A percentile compares a stretch with the other conserved stretches of the same genome.
Evolutionary conservation across 495 filamentous ascomycete genomes (phyloP).

Genomic region (Bathelium albidoporum): DNA sequence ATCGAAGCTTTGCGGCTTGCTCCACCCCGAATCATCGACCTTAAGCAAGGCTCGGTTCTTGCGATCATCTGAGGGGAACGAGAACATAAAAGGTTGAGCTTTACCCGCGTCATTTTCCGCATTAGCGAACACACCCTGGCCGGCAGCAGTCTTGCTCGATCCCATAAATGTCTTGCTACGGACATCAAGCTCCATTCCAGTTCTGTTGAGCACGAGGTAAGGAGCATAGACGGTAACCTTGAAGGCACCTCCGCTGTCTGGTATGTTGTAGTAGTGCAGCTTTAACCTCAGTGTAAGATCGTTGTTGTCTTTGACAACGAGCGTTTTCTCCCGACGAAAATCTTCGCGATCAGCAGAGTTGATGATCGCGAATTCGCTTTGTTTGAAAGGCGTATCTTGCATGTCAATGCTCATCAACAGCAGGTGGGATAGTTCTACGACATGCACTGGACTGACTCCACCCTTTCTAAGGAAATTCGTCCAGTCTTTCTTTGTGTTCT

Average conservation of each 20-base stretch:
- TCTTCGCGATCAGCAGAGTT: constrained; percentile 83
- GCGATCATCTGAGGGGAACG: constrained; percentile 73
- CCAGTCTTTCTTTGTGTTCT: constrained; percentile 96
- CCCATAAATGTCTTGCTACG: constrained; percentile 82
- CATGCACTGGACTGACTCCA: constrained; percentile 91
- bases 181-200: constrained; percentile 78
- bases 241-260: constrained; percentile 91
- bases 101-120: constrained; percentile 46
- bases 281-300: constrained; percentile 69
- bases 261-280: constrained; percentile 87
- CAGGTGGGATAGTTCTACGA: constrained; percentile 89
- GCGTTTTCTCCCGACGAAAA: constrained; percentile 67
- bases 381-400: constrained; percentile 88
- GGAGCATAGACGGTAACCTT: constrained; percentile 87
- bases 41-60: constrained; percentile 81
- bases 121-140: constrained; percentile 50
- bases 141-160: constrained; percentile 63
- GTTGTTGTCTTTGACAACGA: constrained; percentile 75
- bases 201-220: constrained; percentile 91
- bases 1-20: constrained; percentile 94
- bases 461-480: constrained; percentile 95
- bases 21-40: constrained; percentile 84
- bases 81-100: constrained; percentile 89
- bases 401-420: constrained; percentile 86
- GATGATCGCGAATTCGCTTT: constrained; percentile 93